A percentile compares a stretch with the other conserved stretches of the same genome.
phyloP scores from a whole-genome alignment of 2,329 filamentous ascomycete species.

The Dactylonectria macrodidyma region DNA sequence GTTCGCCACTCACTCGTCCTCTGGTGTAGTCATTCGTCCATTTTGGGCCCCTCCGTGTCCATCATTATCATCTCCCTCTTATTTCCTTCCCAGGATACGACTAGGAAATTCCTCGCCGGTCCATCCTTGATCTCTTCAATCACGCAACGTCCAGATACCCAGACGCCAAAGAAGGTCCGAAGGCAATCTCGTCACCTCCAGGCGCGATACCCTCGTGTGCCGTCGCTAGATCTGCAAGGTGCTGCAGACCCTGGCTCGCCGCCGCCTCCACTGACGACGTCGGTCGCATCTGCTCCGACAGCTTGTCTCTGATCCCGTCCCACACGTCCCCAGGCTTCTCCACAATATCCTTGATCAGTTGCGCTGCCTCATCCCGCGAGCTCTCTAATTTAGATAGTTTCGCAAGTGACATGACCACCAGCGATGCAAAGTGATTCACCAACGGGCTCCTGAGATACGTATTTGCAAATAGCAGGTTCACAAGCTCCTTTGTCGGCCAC shows the following conservation, averaged over 20 bases:
- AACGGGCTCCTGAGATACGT: constrained; percentile 72
- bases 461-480: constrained; percentile 70
- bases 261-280: constrained; percentile 56
- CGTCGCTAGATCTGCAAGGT: constrained; percentile 71
- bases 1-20: neutral
- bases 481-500: constrained; percentile 72
- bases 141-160: constrained; percentile 55
- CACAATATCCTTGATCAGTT: constrained; percentile 69
- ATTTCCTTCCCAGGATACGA: neutral
- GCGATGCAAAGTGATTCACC: constrained; percentile 76
- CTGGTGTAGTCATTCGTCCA: neutral
- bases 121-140: neutral
- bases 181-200: constrained; percentile 50
- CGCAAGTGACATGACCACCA: constrained; percentile 73
- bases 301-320: constrained; percentile 68
- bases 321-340: constrained; percentile 69
- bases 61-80: neutral
- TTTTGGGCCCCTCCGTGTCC: neutral
- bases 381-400: constrained; percentile 70
- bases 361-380: constrained; percentile 70
- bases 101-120: neutral
- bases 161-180: constrained; percentile 52
- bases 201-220: constrained; percentile 55
- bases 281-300: constrained; percentile 53
- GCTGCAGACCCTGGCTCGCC: constrained; percentile 71